These are phyloP conservation scores for Linum tenue DNA, from an alignment of 345 rosid genomes.

Conservation along the genomic window DNA sequence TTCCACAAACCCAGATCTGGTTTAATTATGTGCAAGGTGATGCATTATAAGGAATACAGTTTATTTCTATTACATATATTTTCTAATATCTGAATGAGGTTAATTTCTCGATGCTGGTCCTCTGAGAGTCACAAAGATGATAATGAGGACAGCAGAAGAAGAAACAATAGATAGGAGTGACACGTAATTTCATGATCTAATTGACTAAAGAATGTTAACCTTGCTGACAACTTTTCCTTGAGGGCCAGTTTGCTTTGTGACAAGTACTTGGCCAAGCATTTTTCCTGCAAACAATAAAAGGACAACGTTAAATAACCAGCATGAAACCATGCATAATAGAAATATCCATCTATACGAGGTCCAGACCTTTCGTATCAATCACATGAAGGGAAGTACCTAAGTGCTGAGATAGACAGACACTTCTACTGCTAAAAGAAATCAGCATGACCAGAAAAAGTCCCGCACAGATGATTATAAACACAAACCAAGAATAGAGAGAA, in stretches of 20 bases:
- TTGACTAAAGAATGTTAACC: slow-evolving; percentile 33
- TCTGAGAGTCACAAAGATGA: background rate
- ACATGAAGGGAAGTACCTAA: background rate
- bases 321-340: background rate
- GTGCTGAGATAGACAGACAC: background rate
- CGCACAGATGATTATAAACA: background rate
- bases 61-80: background rate
- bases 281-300: slow-evolving; percentile 44
- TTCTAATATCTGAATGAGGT: background rate
- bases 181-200: background rate
- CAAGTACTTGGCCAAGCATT: slow-evolving; percentile 97
- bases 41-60: background rate
- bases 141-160: background rate
- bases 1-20: background rate
- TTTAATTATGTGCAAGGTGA: background rate
- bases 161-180: background rate
- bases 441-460: background rate
- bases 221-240: slow-evolving; percentile 98
- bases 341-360: too few species aligned
- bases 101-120: background rate
- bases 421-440: background rate
- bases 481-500: background rate
- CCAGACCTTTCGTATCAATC: background rate
- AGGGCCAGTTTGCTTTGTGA: slow-evolving; percentile 94
- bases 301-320: background rate